A percentile compares a stretch with the other conserved stretches of the same genome.
Evolutionary conservation across 495 filamentous ascomycete species (phyloP).

Genomic region (Aspergillus sclerotiicarbonarius): DNA sequence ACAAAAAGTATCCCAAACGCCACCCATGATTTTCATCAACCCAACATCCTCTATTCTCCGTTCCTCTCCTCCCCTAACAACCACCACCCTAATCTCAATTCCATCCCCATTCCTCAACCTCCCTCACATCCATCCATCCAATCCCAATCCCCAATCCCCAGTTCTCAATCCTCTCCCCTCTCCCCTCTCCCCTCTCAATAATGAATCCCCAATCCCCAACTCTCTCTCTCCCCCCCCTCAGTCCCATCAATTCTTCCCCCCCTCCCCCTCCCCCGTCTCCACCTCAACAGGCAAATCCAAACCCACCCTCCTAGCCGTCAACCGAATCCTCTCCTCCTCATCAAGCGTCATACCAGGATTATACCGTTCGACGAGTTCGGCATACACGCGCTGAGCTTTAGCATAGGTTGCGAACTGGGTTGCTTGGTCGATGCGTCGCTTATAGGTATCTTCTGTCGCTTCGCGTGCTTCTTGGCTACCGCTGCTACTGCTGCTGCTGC

Average conservation of each 20-base stretch:
- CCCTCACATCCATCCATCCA: not conserved
- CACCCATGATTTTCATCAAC: not conserved
- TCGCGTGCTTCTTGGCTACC: not conserved
- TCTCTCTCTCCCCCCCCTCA: not conserved
- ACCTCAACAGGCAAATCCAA: conserved; percentile 69
- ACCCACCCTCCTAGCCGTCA: conserved; percentile 85
- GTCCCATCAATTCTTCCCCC: not conserved
- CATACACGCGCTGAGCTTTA: conserved; percentile 78
- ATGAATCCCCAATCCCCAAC: not conserved
- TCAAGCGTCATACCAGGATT: conserved; percentile 85
- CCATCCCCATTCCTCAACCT: not conserved
- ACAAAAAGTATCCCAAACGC: not conserved
- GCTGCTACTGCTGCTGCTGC: not conserved
- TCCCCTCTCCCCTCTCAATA: not conserved
- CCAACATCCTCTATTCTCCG: not conserved
- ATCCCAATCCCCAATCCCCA: not conserved
- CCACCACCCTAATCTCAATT: not conserved
- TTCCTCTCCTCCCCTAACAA: not conserved
- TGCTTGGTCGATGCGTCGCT: conserved; percentile 52
- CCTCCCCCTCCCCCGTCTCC: conserved; percentile 11
- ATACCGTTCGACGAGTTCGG: conserved; percentile 79
- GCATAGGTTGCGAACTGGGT: conserved; percentile 79
- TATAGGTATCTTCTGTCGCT: conserved; percentile 6
- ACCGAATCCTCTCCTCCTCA: conserved; percentile 77
- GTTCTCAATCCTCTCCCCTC: not conserved